phyloP scores from a whole-genome alignment of 352 stramenopile genomes.

The Phytopythium cucurbitacearum region DNA sequence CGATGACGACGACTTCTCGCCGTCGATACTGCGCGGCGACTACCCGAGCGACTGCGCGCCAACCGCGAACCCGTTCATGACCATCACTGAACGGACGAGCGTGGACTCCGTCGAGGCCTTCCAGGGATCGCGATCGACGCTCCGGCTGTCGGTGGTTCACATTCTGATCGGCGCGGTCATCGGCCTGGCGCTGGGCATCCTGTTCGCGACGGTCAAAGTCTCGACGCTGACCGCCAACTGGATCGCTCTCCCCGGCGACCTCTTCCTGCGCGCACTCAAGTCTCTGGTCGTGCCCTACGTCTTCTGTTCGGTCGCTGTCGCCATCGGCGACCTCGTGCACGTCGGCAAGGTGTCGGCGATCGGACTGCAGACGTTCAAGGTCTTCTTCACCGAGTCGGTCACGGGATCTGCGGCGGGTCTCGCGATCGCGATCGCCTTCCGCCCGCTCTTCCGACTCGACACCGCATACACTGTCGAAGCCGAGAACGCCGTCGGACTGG shows the following conservation, averaged over 20 bases:
- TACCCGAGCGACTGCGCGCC: slow-evolving; percentile 38
- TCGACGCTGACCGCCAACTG: slow-evolving; percentile 38
- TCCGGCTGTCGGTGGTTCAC: slow-evolving; percentile 46
- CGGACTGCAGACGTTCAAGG: slow-evolving; percentile 53
- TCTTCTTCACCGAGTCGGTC: slow-evolving; percentile 59
- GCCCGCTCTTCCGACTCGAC: slow-evolving; percentile 42
- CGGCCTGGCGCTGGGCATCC: slow-evolving; percentile 45
- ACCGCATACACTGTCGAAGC: slow-evolving; percentile 12
- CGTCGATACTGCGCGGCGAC: slow-evolving; percentile 5
- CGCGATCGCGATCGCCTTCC: slow-evolving; percentile 49
- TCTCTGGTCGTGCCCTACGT: slow-evolving; percentile 78
- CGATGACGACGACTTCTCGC: slow-evolving; percentile 3
- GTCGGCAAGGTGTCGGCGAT: slow-evolving; percentile 71
- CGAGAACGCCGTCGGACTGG: slow-evolving; percentile 39
- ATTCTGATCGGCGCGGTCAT: slow-evolving; percentile 47
- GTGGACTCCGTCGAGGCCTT: slow-evolving; percentile 22
- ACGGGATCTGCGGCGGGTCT: slow-evolving; percentile 44
- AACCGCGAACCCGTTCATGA: slow-evolving; percentile 27
- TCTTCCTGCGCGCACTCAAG: slow-evolving; percentile 76
- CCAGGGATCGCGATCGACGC: slow-evolving; percentile 33
- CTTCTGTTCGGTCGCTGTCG: slow-evolving; percentile 75
- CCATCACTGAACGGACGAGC: slow-evolving; percentile 17
- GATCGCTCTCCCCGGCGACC: slow-evolving; percentile 65
- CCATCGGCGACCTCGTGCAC: slow-evolving; percentile 71
- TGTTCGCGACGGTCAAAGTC: slow-evolving; percentile 37